Evolutionary conservation across 2,329 filamentous ascomycete species (phyloP).

Genomic region (Fusarium sterilihyphosum): DNA sequence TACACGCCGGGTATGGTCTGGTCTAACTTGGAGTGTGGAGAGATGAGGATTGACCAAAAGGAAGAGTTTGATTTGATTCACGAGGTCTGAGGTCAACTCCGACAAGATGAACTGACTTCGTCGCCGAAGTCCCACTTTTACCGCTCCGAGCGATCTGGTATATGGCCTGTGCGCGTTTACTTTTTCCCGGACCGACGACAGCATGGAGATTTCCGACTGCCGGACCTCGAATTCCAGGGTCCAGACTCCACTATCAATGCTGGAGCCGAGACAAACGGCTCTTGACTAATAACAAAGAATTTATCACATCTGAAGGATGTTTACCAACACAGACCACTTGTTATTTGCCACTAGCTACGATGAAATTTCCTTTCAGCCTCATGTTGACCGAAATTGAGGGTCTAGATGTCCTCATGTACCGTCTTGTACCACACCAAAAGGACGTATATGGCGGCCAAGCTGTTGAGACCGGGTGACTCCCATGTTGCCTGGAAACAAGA

Average conservation of each 20-base stretch:
- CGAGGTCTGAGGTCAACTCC: not conserved
- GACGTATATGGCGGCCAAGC: conserved; percentile 2
- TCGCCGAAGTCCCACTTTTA: conserved; percentile 15
- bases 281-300: conserved; percentile 11
- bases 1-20: not conserved
- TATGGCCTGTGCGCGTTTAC: conserved; percentile 36
- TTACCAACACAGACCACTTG: conserved; percentile 19
- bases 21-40: not conserved
- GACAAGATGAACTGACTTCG: conserved; percentile 25
- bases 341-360: conserved; percentile 12
- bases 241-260: conserved; percentile 20
- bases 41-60: conserved; percentile 9
- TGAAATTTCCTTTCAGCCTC: conserved; percentile 16
- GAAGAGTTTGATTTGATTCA: conserved; percentile 28
- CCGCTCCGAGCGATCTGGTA: not conserved
- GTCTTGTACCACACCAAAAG: conserved; percentile 28
- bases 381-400: conserved; percentile 7
- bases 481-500: conserved; percentile 21
- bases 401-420: conserved; percentile 11
- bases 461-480: conserved; percentile 8
- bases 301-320: not conserved
- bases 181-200: conserved; percentile 23
- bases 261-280: not conserved
- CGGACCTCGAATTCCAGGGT: conserved; percentile 22
- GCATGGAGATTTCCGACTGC: not conserved